Percentiles rank a stretch among this genome's conserved stretches.
phyloP scores from a whole-genome alignment of 352 stramenopile species.

The Phytophthora niederhauseri region DNA sequence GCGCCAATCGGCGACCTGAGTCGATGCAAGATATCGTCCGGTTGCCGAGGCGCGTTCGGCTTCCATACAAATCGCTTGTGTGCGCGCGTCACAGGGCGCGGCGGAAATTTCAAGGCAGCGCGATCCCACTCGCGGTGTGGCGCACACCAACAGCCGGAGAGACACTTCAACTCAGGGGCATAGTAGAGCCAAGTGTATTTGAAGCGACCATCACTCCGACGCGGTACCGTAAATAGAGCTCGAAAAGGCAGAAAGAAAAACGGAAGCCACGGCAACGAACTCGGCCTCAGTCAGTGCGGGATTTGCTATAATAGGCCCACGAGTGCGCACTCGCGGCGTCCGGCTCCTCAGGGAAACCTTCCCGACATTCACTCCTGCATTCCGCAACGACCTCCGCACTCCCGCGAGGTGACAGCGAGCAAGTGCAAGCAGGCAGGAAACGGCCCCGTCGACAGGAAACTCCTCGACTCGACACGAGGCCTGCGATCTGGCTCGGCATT shows the following conservation, averaged over 20 bases:
- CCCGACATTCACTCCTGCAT: constrained; percentile 36
- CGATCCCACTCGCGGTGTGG: constrained; percentile 10
- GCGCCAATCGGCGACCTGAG: background rate
- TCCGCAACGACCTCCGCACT: constrained; percentile 36
- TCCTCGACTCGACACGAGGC: constrained; percentile 13
- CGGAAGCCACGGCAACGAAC: constrained; percentile 24
- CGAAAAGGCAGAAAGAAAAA: constrained; percentile 41
- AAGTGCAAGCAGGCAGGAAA: constrained; percentile 29
- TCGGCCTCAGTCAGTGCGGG: constrained; percentile 28
- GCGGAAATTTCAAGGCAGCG: constrained; percentile 16
- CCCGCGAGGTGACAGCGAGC: constrained; percentile 27
- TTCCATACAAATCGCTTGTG: background rate
- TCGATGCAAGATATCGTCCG: background rate
- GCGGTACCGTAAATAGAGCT: constrained; percentile 8
- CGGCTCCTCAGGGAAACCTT: constrained; percentile 26
- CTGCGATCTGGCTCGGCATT: constrained; percentile 36
- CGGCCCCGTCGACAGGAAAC: constrained; percentile 24
- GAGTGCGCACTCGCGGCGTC: constrained; percentile 24
- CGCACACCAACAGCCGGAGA: constrained; percentile 15
- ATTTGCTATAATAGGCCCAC: constrained; percentile 36
- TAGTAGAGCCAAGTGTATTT: constrained; percentile 26
- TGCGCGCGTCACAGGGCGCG: background rate
- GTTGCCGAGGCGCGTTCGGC: background rate
- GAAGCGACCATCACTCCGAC: constrained; percentile 15
- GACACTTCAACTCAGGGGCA: constrained; percentile 36